phyloP scores from a whole-genome alignment of 441 rosid species.

The Adansonia gregorii region DNA sequence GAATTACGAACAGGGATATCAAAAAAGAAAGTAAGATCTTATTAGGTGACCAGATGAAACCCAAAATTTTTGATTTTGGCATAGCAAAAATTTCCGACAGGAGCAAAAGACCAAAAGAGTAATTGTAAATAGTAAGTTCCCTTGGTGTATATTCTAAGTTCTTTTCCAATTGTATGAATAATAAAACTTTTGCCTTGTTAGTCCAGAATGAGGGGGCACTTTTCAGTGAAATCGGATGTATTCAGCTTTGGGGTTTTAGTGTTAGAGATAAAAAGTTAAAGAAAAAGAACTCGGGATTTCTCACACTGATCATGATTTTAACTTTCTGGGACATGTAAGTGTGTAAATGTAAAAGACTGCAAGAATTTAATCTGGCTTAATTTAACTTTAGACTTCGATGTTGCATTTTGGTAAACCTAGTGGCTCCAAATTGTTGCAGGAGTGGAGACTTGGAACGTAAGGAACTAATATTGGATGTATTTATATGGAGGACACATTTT shows the following conservation, averaged over 20 bases:
- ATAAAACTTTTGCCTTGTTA: conserved; percentile 3
- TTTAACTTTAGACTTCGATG: background rate
- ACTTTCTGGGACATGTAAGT: conserved; percentile 16
- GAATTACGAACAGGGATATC: conserved; percentile 11
- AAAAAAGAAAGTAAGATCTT: conserved; percentile 7
- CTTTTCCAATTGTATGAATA: background rate
- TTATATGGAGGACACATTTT: conserved; percentile 25
- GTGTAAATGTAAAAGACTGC: conserved; percentile 18
- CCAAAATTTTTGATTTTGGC: conserved; percentile 38
- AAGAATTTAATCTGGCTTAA: conserved; percentile 23
- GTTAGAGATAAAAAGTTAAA: conserved; percentile 29
- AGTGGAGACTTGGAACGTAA: conserved; percentile 48
- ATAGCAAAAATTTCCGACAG: conserved; percentile 53
- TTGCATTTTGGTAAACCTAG: background rate
- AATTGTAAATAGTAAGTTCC: conserved; percentile 33
- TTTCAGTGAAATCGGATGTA: conserved; percentile 33
- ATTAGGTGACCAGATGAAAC: conserved; percentile 43
- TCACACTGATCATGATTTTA: conserved; percentile 20
- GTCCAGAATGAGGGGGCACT: conserved; percentile 30
- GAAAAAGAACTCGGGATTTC: conserved; percentile 9
- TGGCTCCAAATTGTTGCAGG: conserved; percentile 22
- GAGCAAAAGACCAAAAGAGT: conserved; percentile 29
- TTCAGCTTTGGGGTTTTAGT: conserved; percentile 36
- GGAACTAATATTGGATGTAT: conserved; percentile 17
- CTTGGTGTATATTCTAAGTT: background rate